Evolutionary conservation across 345 rosid species (phyloP).

Genomic region (Atalantia buxifolia): DNA sequence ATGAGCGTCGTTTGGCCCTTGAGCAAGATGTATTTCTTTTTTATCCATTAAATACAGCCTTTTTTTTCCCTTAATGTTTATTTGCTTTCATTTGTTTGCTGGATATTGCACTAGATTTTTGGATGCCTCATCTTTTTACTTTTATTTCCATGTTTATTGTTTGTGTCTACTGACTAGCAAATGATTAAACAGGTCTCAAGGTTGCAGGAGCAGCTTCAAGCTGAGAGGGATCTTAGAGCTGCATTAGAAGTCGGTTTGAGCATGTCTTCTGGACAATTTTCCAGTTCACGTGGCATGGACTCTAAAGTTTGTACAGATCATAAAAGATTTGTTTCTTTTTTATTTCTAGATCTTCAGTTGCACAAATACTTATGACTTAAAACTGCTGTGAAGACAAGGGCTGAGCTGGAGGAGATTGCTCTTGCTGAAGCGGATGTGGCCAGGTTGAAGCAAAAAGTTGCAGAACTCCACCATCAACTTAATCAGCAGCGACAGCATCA

Average conservation of each 20-base stretch:
- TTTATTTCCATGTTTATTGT: not conserved
- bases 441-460: constrained; percentile 96
- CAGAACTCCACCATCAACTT: constrained; percentile 97
- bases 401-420: constrained; percentile 99
- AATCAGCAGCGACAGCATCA: constrained; percentile 94
- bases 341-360: not conserved
- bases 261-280: constrained; percentile 91
- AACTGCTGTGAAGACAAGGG: constrained; percentile 79
- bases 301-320: constrained; percentile 61
- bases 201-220: constrained; percentile 98
- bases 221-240: constrained; percentile 97
- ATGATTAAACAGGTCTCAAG: constrained; percentile 68
- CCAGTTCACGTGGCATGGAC: constrained; percentile 86
- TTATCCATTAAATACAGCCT: constrained; percentile 16
- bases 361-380: constrained; percentile 26
- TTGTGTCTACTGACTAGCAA: constrained; percentile 16
- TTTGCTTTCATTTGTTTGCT: constrained; percentile 10
- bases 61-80: not conserved
- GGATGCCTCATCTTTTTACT: not conserved
- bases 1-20: constrained; percentile 95
- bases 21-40: constrained; percentile 84
- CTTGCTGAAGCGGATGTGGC: constrained; percentile 99
- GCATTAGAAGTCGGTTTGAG: constrained; percentile 98
- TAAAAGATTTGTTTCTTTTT: constrained; percentile 5
- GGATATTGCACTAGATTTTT: not conserved